Percentiles rank a stretch among this genome's conserved stretches.
Conservation (phyloP, 768 basidiomycete species). For the Lentinula detonsa region DNA sequence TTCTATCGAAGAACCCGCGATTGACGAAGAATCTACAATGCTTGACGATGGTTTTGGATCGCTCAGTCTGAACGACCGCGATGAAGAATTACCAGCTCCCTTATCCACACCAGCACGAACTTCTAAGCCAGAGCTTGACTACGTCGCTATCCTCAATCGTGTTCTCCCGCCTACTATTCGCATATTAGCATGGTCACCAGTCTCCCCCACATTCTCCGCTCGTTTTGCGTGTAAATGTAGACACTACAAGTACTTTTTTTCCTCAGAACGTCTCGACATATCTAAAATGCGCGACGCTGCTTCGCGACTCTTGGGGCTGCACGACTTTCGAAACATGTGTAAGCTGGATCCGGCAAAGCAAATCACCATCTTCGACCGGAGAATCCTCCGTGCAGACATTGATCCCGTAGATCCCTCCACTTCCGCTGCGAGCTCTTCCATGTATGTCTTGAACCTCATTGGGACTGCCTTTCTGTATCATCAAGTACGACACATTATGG, state of each 20-base stretch:
- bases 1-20: not conserved
- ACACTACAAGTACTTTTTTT: slow-evolving; percentile 99
- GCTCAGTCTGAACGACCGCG: slow-evolving; percentile 22
- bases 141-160: slow-evolving; percentile 76
- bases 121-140: slow-evolving; percentile 55
- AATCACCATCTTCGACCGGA: slow-evolving; percentile 70
- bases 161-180: slow-evolving; percentile 88
- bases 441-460: slow-evolving; percentile 77
- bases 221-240: slow-evolving; percentile 81
- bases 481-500: slow-evolving; percentile 94
- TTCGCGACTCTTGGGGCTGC: slow-evolving; percentile 67
- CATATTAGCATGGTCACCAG: slow-evolving; percentile 91
- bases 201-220: slow-evolving; percentile 73
- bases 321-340: slow-evolving; percentile 95
- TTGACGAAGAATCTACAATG: slow-evolving; percentile 7
- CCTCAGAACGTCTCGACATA: slow-evolving; percentile 59
- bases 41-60: slow-evolving; percentile 35
- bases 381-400: slow-evolving; percentile 63
- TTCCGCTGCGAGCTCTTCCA: slow-evolving; percentile 12
- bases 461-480: slow-evolving; percentile 92
- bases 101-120: slow-evolving; percentile 16
- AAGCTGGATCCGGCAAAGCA: slow-evolving; percentile 92
- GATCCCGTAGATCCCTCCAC: slow-evolving; percentile 29
- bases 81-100: slow-evolving; percentile 17
- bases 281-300: slow-evolving; percentile 74